Percentiles rank a stretch among this genome's conserved stretches.
Conservation (phyloP, 176 grass and related monocot genomes). For the Raddia distichophylla region DNA sequence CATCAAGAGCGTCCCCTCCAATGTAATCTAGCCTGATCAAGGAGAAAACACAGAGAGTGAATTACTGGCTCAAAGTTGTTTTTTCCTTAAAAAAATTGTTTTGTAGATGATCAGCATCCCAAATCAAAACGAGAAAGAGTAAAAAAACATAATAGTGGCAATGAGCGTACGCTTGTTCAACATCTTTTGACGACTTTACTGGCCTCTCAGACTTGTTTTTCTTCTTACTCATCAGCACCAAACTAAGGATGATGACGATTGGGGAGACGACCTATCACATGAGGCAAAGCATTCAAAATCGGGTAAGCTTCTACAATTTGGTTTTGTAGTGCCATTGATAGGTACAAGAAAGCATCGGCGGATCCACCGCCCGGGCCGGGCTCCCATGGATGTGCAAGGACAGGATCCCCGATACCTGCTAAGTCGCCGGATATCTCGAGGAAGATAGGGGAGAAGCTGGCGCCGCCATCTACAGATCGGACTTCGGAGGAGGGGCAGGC, state of each 20-base stretch:
- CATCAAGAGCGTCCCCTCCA: conserved; percentile 59
- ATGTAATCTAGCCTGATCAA: conserved; percentile 50
- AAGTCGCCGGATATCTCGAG: too few relatives aligned
- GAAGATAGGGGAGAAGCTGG: too few relatives aligned
- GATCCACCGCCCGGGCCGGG: too few relatives aligned
- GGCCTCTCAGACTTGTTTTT: conserved; percentile 31
- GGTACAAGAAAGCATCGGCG: neutral
- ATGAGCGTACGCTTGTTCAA: conserved; percentile 31
- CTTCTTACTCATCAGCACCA: conserved; percentile 48
- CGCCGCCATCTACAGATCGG: too few relatives aligned
- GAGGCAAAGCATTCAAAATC: neutral
- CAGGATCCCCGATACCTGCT: too few relatives aligned
- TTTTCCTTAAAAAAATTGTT: neutral
- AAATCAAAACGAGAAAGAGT: neutral
- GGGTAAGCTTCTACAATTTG: neutral
- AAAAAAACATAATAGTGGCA: neutral
- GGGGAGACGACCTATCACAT: neutral
- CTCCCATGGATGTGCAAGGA: too few relatives aligned
- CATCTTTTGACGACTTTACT: conserved; percentile 32
- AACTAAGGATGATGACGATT: neutral
- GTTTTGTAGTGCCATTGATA: neutral
- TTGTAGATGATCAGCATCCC: neutral
- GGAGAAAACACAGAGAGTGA: neutral
- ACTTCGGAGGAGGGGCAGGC: too few relatives aligned
- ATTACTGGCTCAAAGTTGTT: neutral